Evolutionary conservation across 805 yeast species (phyloP).

Genomic region (Zygotorulaspora florentina): DNA sequence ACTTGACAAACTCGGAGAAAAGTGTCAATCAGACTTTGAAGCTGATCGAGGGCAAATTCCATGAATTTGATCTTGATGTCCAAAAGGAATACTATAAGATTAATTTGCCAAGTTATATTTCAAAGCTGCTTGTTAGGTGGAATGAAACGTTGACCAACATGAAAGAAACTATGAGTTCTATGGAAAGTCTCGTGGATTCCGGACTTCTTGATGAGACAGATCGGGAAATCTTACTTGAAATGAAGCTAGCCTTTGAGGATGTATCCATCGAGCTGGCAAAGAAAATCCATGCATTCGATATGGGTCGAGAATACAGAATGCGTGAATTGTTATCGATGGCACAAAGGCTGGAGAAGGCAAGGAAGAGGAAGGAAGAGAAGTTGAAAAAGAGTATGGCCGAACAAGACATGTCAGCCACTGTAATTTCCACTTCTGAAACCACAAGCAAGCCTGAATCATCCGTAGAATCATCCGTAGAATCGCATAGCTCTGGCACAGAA

Average conservation of each 20-base stretch:
- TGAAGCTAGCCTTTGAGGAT: slow-evolving; percentile 28
- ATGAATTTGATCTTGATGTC: slow-evolving; percentile 46
- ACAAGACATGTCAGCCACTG: slow-evolving; percentile 8
- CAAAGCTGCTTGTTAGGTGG: slow-evolving; percentile 11
- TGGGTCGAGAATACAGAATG: slow-evolving; percentile 29
- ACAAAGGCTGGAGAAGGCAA: slow-evolving; percentile 24
- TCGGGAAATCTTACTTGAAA: slow-evolving; percentile 34
- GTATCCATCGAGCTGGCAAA: slow-evolving; percentile 16
- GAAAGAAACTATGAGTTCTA: slow-evolving; percentile 12
- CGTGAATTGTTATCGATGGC: slow-evolving; percentile 30
- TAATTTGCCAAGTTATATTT: slow-evolving; percentile 28
- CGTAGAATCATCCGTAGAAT: background rate
- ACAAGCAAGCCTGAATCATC: background rate
- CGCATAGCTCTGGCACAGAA: background rate
- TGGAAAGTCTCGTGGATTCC: slow-evolving; percentile 27
- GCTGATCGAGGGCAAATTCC: slow-evolving; percentile 41
- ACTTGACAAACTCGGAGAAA: slow-evolving; percentile 43
- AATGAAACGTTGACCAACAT: slow-evolving; percentile 14
- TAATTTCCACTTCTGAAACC: background rate
- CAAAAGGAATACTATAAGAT: slow-evolving; percentile 48
- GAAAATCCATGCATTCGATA: slow-evolving; percentile 16
- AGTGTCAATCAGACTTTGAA: slow-evolving; percentile 44
- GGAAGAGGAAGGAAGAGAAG: slow-evolving; percentile 28
- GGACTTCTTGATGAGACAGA: slow-evolving; percentile 16
- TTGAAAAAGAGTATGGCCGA: slow-evolving; percentile 11